Conservation (phyloP, 768 basidiomycete genomes). For the Termitomyces sp. region DNA sequence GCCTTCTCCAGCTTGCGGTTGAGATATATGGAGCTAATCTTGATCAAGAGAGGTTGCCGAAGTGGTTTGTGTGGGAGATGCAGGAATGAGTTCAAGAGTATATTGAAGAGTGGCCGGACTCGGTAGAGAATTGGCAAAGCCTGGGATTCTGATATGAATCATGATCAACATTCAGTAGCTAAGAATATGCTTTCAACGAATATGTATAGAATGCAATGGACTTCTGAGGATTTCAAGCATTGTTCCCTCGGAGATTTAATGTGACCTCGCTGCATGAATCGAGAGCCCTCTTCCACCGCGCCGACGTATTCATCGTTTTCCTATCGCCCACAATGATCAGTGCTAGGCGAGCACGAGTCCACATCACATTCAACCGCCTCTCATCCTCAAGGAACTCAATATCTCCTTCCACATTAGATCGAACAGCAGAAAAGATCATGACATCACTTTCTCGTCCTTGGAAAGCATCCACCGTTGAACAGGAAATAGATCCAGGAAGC, state of each 20-base stretch:
- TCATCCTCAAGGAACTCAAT: slow-evolving; percentile 63
- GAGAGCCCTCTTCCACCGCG: slow-evolving; percentile 50
- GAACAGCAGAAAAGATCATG: slow-evolving; percentile 59
- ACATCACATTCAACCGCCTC: slow-evolving; percentile 61
- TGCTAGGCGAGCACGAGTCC: slow-evolving; percentile 57
- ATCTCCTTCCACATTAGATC: slow-evolving; percentile 52
- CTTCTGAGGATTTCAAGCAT: not conserved
- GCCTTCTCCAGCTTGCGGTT: slow-evolving; percentile 32
- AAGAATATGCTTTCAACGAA: not conserved
- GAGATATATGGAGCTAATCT: slow-evolving; percentile 16
- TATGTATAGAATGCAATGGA: not conserved
- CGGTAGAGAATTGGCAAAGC: slow-evolving; percentile 1
- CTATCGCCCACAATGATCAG: slow-evolving; percentile 58
- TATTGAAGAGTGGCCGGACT: slow-evolving; percentile 8
- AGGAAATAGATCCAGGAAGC: slow-evolving; percentile 29
- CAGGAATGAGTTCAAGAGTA: slow-evolving; percentile 19
- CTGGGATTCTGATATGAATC: slow-evolving; percentile 6
- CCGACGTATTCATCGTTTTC: slow-evolving; percentile 37
- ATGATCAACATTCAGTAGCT: not conserved
- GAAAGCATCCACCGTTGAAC: slow-evolving; percentile 56
- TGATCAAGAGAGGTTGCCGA: slow-evolving; percentile 17
- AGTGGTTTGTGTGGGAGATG: slow-evolving; percentile 21
- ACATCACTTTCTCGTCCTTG: slow-evolving; percentile 68
- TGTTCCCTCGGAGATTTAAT: not conserved
- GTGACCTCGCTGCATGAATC: slow-evolving; percentile 28